Evolutionary conservation across 75 land plant genomes (phyloP).

Genomic region (Selaginella tamariscina): DNA sequence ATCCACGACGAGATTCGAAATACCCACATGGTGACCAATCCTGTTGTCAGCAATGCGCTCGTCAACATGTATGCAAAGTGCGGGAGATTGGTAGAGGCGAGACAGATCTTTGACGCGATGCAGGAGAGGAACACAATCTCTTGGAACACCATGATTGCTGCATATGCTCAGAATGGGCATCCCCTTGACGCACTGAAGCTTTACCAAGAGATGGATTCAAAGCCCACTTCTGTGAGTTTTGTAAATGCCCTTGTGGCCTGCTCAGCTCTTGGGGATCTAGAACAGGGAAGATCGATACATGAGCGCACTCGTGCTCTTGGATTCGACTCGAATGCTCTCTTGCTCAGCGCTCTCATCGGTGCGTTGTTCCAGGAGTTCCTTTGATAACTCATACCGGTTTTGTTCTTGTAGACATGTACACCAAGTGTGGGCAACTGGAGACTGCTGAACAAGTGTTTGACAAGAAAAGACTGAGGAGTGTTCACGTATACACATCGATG

Average conservation of each 20-base stretch:
- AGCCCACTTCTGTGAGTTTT: not conserved
- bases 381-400: too few relatives aligned
- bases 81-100: slow-evolving; percentile 9
- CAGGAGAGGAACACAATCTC: slow-evolving; percentile 19
- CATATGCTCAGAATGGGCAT: slow-evolving; percentile 20
- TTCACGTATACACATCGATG: not conserved
- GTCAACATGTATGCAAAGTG: slow-evolving; percentile 21
- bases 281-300: not conserved
- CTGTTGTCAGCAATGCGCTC: slow-evolving; percentile 16
- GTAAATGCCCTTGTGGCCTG: not conserved
- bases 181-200: slow-evolving; percentile 22
- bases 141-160: slow-evolving; percentile 22
- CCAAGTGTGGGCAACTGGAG: not conserved
- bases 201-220: slow-evolving; percentile 26
- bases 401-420: not conserved
- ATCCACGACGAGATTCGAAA: slow-evolving; percentile 24
- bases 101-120: slow-evolving; percentile 18
- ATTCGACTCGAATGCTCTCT: not conserved
- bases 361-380: too few relatives aligned
- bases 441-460: not conserved
- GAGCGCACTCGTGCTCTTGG: not conserved
- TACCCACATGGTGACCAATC: slow-evolving; percentile 14
- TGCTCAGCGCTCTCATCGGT: not conserved
- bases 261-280: not conserved
- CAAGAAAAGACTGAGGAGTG: not conserved